Evolutionary conservation across 345 rosid species (phyloP).

Genomic region (Ailanthus altissimus): DNA sequence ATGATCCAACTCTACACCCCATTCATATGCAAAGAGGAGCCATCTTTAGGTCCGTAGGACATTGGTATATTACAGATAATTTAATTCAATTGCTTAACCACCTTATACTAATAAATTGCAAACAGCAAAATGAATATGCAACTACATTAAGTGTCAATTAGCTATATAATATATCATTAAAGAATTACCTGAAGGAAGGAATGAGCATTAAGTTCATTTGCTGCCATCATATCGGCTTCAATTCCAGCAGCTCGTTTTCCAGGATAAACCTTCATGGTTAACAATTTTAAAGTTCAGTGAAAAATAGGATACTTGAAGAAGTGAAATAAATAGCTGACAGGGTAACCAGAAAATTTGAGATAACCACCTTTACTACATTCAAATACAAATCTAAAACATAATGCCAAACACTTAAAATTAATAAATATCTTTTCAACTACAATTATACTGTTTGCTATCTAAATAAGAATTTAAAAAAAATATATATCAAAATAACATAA

Average conservation of each 20-base stretch:
- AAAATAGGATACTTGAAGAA: conserved; percentile 3
- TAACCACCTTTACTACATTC: not conserved
- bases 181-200: conserved; percentile 77
- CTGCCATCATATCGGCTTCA: conserved; percentile 98
- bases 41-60: not conserved
- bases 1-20: not conserved
- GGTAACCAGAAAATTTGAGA: not conserved
- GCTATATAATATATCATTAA: not conserved
- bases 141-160: not conserved
- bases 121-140: not conserved
- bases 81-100: conserved; percentile 6
- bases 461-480: too few species aligned
- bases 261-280: conserved; percentile 75
- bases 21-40: not conserved
- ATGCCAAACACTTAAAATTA: not conserved
- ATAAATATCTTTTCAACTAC: not conserved
- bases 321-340: not conserved
- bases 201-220: conserved; percentile 88
- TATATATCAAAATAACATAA: too few species aligned
- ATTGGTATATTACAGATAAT: conserved; percentile 1
- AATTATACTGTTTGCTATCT: not conserved
- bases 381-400: not conserved
- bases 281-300: conserved; percentile 8
- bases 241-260: conserved; percentile 75
- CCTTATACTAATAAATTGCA: conserved; percentile 6